phyloP scores from a whole-genome alignment of 352 stramenopile species.

The Pythium myriotylum region DNA sequence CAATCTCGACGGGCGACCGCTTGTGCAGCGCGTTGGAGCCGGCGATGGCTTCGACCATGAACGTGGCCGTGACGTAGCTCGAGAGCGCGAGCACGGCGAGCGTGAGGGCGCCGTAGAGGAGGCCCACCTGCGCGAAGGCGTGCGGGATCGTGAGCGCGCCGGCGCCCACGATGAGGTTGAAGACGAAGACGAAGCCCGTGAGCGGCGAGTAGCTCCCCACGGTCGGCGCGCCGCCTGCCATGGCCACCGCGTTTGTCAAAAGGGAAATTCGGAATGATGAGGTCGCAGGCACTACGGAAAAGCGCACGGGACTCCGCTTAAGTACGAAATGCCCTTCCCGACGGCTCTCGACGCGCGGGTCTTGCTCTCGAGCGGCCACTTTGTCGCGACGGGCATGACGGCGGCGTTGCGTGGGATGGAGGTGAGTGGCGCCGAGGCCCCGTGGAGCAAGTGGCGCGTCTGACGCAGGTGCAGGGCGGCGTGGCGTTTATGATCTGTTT shows the following conservation, averaged over 20 bases:
- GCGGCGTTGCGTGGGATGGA: constrained; percentile 18
- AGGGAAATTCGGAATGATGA: constrained; percentile 9
- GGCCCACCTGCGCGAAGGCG: constrained; percentile 78
- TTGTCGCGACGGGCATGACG: constrained; percentile 57
- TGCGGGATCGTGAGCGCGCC: constrained; percentile 87
- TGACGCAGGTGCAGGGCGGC: constrained; percentile 8
- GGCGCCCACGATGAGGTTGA: constrained; percentile 89
- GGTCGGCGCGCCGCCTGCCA: constrained; percentile 46
- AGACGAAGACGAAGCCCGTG: constrained; percentile 91
- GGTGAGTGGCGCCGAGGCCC: not conserved
- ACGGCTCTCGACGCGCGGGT: constrained; percentile 47
- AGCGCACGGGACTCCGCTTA: constrained; percentile 11
- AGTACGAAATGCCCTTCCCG: constrained; percentile 27
- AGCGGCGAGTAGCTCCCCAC: constrained; percentile 82
- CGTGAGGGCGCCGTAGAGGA: constrained; percentile 73
- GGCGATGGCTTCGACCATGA: constrained; percentile 85
- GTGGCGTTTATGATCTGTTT: constrained; percentile 39
- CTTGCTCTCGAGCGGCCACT: constrained; percentile 59
- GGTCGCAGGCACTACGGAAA: constrained; percentile 4
- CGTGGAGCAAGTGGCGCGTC: not conserved
- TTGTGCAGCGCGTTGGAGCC: constrained; percentile 79
- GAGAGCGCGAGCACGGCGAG: constrained; percentile 60
- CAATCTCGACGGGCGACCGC: constrained; percentile 43
- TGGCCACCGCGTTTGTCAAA: constrained; percentile 19
- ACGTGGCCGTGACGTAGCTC: constrained; percentile 85